These are phyloP conservation scores for Trypanosoma theileri DNA, from an alignment of 208 protist species.

Conservation along the genomic window DNA sequence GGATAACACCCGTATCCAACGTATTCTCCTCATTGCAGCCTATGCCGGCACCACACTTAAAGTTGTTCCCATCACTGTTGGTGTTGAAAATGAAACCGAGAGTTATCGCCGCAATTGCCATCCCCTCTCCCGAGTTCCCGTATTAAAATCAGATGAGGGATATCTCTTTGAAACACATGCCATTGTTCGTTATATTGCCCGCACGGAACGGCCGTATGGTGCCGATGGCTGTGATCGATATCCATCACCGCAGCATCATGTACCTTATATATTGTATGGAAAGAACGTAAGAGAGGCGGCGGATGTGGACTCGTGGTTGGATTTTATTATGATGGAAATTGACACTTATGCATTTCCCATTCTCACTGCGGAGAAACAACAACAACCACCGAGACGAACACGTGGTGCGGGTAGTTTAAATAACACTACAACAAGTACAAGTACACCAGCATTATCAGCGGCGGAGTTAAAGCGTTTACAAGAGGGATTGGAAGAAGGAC, in stretches of 20 bases:
- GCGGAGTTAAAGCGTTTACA: constrained; percentile 11
- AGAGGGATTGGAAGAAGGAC: constrained; percentile 30
- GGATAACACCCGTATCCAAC: constrained; percentile 50
- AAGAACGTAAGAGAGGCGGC: constrained; percentile 55
- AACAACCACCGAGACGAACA: not conserved
- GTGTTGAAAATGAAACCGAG: constrained; percentile 56
- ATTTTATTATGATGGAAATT: constrained; percentile 58
- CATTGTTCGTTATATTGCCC: constrained; percentile 73
- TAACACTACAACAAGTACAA: not conserved
- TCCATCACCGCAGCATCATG: constrained; percentile 55
- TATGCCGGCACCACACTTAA: constrained; percentile 70
- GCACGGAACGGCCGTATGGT: constrained; percentile 40
- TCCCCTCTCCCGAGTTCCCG: constrained; percentile 61
- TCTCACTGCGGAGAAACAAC: constrained; percentile 12
- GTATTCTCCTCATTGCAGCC: constrained; percentile 64
- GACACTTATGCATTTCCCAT: constrained; percentile 37
- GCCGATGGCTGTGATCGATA: constrained; percentile 34
- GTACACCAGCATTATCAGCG: not conserved
- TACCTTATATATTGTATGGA: constrained; percentile 73
- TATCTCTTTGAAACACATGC: constrained; percentile 79
- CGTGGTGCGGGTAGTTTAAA: not conserved
- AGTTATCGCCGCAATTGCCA: constrained; percentile 69
- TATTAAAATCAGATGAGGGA: constrained; percentile 73
- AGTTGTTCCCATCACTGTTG: constrained; percentile 41
- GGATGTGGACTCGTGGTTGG: constrained; percentile 79